Base-by-base conservation (phyloP, 305 asterid species). In the Fraxinus velutina region DNA sequence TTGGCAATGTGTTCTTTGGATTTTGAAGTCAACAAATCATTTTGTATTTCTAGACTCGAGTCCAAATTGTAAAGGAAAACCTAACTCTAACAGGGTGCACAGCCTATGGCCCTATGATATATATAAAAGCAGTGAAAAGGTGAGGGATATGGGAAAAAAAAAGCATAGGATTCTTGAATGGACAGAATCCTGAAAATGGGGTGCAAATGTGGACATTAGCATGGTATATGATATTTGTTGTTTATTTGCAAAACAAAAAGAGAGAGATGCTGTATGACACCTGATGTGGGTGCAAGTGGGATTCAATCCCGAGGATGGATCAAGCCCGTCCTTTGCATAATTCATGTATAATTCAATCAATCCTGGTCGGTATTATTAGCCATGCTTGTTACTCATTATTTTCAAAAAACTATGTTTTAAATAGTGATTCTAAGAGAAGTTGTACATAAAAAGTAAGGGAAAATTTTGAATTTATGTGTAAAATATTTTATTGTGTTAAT, bases 241-340 rank as follows among this genome's bases (percentile, higher is more conserved):
- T 79, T 73, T 83, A 72, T 22, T 79, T 84, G 85, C 60, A 83
- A 83, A 83, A 71, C 83, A 85, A 81, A 86, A 80, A 86, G 77
- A 86, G 82, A 42, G 2, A 87, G 91, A 87, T 86, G 87, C 88
- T 84, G 47, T 85, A 80, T 90, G 91, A 88, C 85, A 85, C 86
- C 79, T 82, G 73, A 78, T 37, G 78, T 75, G 81, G 90, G 84
- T 84, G 84, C 91, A 81, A 83, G 73, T 77, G 84, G 93, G 88
- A 72, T 57, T 81, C 90, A 88, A 89, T 91, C 95, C 93, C 95
- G 76, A 90, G 89, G 86, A 77, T 44, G 36, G 44, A 66, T 57
- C 81, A 24, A 64, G 0, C 5, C 72, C 7, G 21, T 50, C 21
- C 6, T 50, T 50, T 13, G 7, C 60, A 50, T 15, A 50, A 50